Percentiles rank a stretch among this genome's conserved stretches.
Evolutionary conservation across 371 early-diverging fungal species (phyloP).

Genomic region (Rhizopus arrhizus): DNA sequence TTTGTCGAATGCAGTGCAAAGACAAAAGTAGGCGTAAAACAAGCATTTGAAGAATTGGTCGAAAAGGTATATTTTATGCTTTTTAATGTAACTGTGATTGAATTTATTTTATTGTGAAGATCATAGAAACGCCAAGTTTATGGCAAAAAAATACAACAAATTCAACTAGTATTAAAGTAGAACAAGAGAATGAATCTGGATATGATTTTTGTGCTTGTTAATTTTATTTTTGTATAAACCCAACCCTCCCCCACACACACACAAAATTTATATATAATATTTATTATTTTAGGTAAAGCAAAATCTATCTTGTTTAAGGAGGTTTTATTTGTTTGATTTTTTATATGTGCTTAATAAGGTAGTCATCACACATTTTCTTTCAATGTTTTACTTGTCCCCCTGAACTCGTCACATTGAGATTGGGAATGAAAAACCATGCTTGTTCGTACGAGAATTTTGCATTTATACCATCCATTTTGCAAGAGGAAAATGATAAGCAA

Average conservation of each 20-base stretch:
- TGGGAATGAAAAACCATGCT: neutral
- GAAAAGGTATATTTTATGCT: constrained; percentile 21
- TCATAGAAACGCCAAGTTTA: constrained; percentile 77
- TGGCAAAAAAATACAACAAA: constrained; percentile 68
- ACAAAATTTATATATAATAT: too few relatives aligned
- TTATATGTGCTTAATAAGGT: neutral
- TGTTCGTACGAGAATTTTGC: neutral
- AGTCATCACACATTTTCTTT: neutral
- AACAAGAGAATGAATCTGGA: constrained; percentile 6
- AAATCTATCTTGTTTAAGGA: constrained; percentile 35
- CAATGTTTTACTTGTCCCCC: neutral
- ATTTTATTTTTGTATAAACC: neutral
- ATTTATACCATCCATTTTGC: too few relatives aligned
- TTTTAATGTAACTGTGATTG: too few relatives aligned
- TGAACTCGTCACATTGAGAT: neutral
- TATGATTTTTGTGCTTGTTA: constrained; percentile 23
- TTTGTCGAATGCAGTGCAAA: constrained; percentile 94
- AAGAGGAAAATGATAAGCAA: too few relatives aligned
- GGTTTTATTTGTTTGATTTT: constrained; percentile 7
- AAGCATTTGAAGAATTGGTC: constrained; percentile 17
- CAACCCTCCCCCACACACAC: too few relatives aligned
- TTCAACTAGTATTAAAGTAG: constrained; percentile 24
- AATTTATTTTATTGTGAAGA: constrained; percentile 31
- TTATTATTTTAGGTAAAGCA: neutral
- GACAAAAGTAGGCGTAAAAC: constrained; percentile 26